Conservation (phyloP, 1,284 basidiomycete genomes). For the Ceratobasidium papillatum region DNA sequence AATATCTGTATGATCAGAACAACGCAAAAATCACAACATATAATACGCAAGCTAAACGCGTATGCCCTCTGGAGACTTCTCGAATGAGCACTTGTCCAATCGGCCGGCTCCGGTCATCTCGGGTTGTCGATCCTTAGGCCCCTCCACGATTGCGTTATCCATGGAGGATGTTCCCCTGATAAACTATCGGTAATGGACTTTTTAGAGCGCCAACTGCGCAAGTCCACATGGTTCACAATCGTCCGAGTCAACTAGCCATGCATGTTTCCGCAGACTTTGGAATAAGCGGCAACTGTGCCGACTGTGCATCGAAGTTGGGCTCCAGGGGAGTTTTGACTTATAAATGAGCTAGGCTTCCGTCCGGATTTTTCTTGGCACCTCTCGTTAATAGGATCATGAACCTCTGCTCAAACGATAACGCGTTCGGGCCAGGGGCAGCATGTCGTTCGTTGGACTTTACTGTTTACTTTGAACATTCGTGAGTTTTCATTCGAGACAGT, state of each 20-base stretch:
- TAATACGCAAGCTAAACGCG: constrained; percentile 1
- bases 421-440: neutral
- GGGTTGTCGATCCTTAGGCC: neutral
- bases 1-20: no score
- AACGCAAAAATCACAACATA: neutral
- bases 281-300: neutral
- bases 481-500: neutral
- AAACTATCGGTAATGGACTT: no score
- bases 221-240: constrained; percentile 2
- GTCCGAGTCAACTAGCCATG: constrained; percentile 3
- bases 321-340: neutral
- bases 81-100: neutral
- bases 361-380: neutral
- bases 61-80: neutral
- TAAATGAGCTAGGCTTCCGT: neutral
- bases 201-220: constrained; percentile 5
- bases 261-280: neutral
- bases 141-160: neutral
- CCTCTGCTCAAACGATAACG: constrained; percentile 9
- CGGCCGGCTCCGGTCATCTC: neutral
- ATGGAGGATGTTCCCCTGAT: neutral
- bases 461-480: constrained; percentile 21
- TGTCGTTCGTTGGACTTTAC: constrained; percentile 22
- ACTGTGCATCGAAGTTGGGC: constrained; percentile 5
- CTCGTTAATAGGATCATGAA: neutral